phyloP scores from a whole-genome alignment of 192 early-diverging fungal species.

The Oehlia diaphana region DNA sequence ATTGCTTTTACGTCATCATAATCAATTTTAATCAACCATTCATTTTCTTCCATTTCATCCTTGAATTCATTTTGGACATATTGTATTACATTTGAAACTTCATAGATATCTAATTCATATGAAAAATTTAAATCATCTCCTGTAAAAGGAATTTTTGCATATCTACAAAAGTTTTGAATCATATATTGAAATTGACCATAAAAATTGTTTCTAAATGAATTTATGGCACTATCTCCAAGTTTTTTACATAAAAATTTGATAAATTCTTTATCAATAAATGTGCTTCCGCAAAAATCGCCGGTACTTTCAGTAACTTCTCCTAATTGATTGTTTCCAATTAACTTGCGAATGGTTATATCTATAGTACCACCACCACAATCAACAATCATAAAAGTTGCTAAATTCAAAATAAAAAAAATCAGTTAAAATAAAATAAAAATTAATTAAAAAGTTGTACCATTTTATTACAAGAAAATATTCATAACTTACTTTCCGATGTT shows the following conservation, averaged over 20 bases:
- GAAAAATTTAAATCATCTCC: not conserved
- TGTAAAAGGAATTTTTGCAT: not conserved
- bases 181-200: conserved; percentile 3
- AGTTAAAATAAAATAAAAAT: no score
- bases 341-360: conserved; percentile 37
- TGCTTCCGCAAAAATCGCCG: conserved; percentile 43
- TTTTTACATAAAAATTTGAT: conserved; percentile 45
- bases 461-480: no score
- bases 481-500: no score
- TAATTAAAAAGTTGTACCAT: no score
- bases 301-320: conserved; percentile 27
- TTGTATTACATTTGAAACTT: not conserved
- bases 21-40: conserved; percentile 44
- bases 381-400: conserved; percentile 40
- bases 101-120: no score
- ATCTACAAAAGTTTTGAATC: not conserved
- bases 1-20: conserved; percentile 40
- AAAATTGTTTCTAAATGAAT: conserved; percentile 34
- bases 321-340: conserved; percentile 27
- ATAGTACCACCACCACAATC: conserved; percentile 50
- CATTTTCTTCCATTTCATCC: conserved; percentile 40
- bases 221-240: conserved; percentile 40
- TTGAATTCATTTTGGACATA: not conserved
- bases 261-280: conserved; percentile 43
- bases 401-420: no score